Base-by-base conservation (phyloP, 768 basidiomycete species). In the Megacollybia marginata region DNA sequence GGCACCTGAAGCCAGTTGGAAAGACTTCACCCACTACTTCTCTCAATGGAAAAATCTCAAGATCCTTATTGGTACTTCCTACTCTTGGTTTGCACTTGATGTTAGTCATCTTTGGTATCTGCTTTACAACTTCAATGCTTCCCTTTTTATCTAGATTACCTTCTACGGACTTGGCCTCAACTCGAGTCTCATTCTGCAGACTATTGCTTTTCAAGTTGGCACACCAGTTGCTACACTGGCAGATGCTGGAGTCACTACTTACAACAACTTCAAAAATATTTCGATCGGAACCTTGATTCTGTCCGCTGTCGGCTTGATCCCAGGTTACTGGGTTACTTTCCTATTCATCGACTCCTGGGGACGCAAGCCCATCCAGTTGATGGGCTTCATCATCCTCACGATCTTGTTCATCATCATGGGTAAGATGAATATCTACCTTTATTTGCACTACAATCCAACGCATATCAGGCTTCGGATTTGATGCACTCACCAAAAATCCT, bases 141-240 rank as follows among this genome's bases (percentile, higher is more conserved):
- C 40, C 15, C 19, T 18, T 12, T 6, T 44, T 13, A 46, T 55
- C 23, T 46, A 87, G 80, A 82, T 93, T 49, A 88, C 90, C 9
- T 93, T 89, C 69, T 92, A 93, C 63, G 91, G 90, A 47, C 76
- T 95, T 34, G 85, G 89, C 49, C 76, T 95, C 49, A 94, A 94
- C 68, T 87, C 83, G 3, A 74, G 79, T 33, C 80, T 82, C 61
- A 85, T 94, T 54, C 72, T 94, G 45, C 64, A 69, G 47, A 77
- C 85, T 31, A 92, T 92, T 59, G 82, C 82, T 35, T 90, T n/a
- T n/a, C n/a, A n/a, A n/a, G n/a, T 85, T 61, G 89, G 88, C 46
- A 62, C 65, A 9, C 65, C 78, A 15, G 8, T 50, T 9, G 54
- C 60, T 13, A n/a, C n/a, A n/a, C n/a, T n/a, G n/a, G 60, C 53